A percentile compares a stretch with the other conserved stretches of the same genome.
Evolutionary conservation across 2,329 filamentous ascomycete genomes (phyloP).

Genomic region (Podosphaera fusca): DNA sequence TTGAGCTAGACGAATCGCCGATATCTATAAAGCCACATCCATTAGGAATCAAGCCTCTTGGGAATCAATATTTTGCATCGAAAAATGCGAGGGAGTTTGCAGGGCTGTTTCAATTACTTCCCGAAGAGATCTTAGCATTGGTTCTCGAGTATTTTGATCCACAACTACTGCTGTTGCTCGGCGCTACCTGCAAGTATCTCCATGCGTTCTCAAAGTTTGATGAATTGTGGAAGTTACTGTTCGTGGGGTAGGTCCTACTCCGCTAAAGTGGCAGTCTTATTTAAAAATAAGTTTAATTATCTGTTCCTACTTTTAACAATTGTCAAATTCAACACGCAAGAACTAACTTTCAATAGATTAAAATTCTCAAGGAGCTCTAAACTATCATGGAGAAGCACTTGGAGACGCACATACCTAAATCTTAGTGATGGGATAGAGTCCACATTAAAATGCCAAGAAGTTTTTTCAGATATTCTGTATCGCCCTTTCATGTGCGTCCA

Average conservation of each 20-base stretch:
- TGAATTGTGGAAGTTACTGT: conserved; percentile 73
- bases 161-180: conserved; percentile 36
- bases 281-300: neutral
- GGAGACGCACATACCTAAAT: conserved; percentile 56
- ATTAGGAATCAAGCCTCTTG: conserved; percentile 62
- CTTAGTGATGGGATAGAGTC: conserved; percentile 28
- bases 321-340: neutral
- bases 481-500: conserved; percentile 78
- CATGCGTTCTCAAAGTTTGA: conserved; percentile 69
- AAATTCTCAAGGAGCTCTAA: conserved; percentile 11
- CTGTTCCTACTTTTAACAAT: neutral
- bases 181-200: conserved; percentile 60
- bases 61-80: conserved; percentile 50
- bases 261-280: neutral
- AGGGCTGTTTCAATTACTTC: conserved; percentile 43
- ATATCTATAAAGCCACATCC: conserved; percentile 53
- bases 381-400: conserved; percentile 51
- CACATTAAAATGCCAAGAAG: conserved; percentile 45
- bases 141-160: conserved; percentile 56
- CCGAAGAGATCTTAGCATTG: conserved; percentile 59
- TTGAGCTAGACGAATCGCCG: conserved; percentile 20
- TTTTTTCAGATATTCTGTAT: conserved; percentile 80
- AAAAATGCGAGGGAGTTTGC: conserved; percentile 42
- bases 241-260: conserved; percentile 36
- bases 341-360: conserved; percentile 7